A percentile compares a stretch with the other conserved stretches of the same genome.
These are phyloP conservation scores for Aspergillus phoenicis DNA, from an alignment of 2,329 filamentous ascomycete genomes.

Conservation along the genomic window DNA sequence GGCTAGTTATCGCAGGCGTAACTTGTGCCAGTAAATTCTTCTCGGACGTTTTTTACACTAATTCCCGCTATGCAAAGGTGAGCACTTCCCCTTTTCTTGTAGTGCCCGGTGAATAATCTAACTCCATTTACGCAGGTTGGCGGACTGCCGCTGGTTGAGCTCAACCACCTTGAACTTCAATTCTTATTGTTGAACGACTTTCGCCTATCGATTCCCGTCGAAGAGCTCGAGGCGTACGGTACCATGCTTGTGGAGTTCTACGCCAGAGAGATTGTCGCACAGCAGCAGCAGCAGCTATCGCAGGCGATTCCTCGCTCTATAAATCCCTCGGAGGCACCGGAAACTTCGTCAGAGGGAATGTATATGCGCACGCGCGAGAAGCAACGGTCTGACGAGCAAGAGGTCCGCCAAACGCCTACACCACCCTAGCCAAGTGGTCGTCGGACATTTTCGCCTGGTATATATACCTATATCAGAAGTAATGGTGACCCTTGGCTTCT, in stretches of 20 bases:
- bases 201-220: conserved; percentile 85
- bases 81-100: conserved; percentile 35
- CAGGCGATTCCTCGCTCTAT: conserved; percentile 26
- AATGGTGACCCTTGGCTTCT: background rate
- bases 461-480: background rate
- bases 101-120: background rate
- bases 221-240: conserved; percentile 94
- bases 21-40: conserved; percentile 99
- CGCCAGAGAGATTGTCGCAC: conserved; percentile 79
- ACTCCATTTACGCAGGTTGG: conserved; percentile 68
- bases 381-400: conserved; percentile 23
- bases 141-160: conserved; percentile 83
- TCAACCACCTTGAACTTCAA: conserved; percentile 95
- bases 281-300: conserved; percentile 45
- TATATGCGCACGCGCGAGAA: conserved; percentile 38
- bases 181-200: conserved; percentile 97
- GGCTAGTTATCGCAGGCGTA: conserved; percentile 92
- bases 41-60: conserved; percentile 97
- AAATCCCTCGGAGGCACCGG: conserved; percentile 16
- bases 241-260: conserved; percentile 99
- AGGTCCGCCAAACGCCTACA: conserved; percentile 38
- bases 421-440: conserved; percentile 29
- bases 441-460: background rate
- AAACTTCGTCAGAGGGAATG: conserved; percentile 33
- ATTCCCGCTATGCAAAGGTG: conserved; percentile 98